Base-by-base conservation (phyloP, 2,329 filamentous ascomycete species). In the Colletotrichum coccodes region DNA sequence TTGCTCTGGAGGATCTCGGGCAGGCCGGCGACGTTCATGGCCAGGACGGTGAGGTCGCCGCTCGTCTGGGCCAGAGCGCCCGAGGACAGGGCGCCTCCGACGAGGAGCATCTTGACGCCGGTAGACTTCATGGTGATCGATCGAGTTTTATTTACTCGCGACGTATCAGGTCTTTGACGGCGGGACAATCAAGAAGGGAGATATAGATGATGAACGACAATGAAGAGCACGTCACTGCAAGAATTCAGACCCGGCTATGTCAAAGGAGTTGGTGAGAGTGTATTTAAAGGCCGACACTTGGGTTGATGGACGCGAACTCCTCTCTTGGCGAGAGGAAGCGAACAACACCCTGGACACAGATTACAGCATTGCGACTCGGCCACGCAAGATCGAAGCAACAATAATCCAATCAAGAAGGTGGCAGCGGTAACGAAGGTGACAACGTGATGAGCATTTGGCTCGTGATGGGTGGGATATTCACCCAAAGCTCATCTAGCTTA, bases 1-100 rank as follows among this genome's bases (percentile, higher is more conserved):
- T 91, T 92, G 73, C 75, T 77, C 70, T 91, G 87, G 53, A 92
- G 75, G 63, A 88, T 77, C 2, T 79, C 76, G 1, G 89, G 89
- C 3, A 90, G 82, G 23, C 89, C 89, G 18, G 88, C 89, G 38
- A 90, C 87, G 72, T 91, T 91, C 79, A 87, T 86, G 26, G 85
- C 81, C 28, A 90, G 76, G 59, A 87, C 75, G 65, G 81, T 84
- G 76, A 90, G 85, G n/a, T 80, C 78, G 42, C 80, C 80, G 8
- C 64, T 68, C 3, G 68, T 54, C 70, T 71, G 70, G 11, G 59
- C 60, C 7, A 56, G 52, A 18, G 46, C 56, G 21, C 44, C 46
- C 16, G 50, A 52, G 42, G 59, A 57, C 18, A 68, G 47, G 50
- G 50, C 67, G 32, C 59, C 58, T 54, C 56, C 61, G 26, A 56